Evolutionary conservation across 176 grass and related monocot species (phyloP), one percentile per base, ranked within the genome.

Genomic region (Aegilops bicornis): DNA sequence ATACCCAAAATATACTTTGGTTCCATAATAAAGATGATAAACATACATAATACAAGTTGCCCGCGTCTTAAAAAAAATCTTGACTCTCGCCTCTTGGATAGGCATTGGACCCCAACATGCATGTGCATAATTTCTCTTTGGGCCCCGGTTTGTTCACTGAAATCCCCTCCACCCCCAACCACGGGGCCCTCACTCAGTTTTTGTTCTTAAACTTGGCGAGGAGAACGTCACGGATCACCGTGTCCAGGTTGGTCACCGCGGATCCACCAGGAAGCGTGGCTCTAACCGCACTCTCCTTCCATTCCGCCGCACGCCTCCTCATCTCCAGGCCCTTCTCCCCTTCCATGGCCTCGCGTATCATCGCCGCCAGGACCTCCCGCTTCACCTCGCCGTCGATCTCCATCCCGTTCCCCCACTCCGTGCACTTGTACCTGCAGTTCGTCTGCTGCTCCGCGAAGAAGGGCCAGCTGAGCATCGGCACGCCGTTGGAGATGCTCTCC

Each of bases 401-500:
- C 80, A 93, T 64, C 37, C 85, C 91, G 60, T 9, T 87, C 64
- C 85, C 89, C 95, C 91, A 97, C 63, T 97, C 84, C 0, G 85
- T 81, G 45, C 92, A 83, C 62, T 76, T 77, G 82, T 90, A 97
- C 10, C 83, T 14, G 65, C 92, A 95, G 81, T 95, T 97, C 0
- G 92, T 90, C 9, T 82, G 91, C 61, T 97, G 95, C 79, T 97
- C 95, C 0, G 91, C 79, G 19, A 97, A 97, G 89, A 93, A 97
- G 0, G 95, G 92, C 92, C 92, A 97, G 82, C 90, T 86, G 11
- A 97, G 64, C 90, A 95, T 93, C 0, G 95, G 89, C 54, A 97
- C 85, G 9, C 92, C 95, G 0, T n/a, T 58, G 42, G 85, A 93
- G 22, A 97, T 69, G 71, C 92, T 95, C 85, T 97, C 92, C 4